Percentiles rank a stretch among this genome's conserved stretches.
These are phyloP conservation scores for Aspergillus pseudoglaucus DNA, from an alignment of 2,329 filamentous ascomycete species.

Conservation along the genomic window DNA sequence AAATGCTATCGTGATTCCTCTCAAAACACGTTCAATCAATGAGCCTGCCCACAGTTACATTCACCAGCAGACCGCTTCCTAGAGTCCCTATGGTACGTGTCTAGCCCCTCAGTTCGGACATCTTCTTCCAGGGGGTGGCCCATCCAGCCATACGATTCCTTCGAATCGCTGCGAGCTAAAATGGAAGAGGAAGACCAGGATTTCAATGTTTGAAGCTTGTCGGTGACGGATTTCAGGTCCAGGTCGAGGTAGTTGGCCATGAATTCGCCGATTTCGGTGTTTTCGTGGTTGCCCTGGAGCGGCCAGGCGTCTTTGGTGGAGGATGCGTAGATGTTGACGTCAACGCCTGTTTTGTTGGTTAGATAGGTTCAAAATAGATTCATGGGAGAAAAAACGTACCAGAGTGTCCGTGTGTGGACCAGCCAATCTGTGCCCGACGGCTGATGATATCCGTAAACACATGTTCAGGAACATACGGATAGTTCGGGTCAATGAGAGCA, in stretches of 20 bases:
- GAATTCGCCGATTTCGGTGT: constrained; percentile 84
- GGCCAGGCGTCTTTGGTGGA: constrained; percentile 56
- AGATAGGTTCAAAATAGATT: neutral
- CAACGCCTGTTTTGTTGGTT: constrained; percentile 56
- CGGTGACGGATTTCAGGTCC: constrained; percentile 70
- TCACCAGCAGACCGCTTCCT: constrained; percentile 27
- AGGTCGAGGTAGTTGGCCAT: constrained; percentile 71
- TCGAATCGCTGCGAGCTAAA: constrained; percentile 6
- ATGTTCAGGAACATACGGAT: constrained; percentile 51
- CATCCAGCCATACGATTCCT: constrained; percentile 32
- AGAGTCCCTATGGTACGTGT: constrained; percentile 42
- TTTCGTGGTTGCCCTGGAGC: constrained; percentile 83
- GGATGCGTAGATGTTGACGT: constrained; percentile 93
- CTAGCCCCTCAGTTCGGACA: constrained; percentile 33
- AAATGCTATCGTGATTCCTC: no score
- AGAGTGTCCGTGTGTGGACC: constrained; percentile 89
- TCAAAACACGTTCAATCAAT: constrained; percentile 2
- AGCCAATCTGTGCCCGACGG: constrained; percentile 79
- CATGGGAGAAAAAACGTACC: constrained; percentile 22
- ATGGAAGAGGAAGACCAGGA: constrained; percentile 11
- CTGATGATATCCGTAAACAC: constrained; percentile 80
- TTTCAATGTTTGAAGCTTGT: constrained; percentile 53
- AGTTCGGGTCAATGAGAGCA: constrained; percentile 51
- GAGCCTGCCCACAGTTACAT: constrained; percentile 21
- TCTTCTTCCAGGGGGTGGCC: constrained; percentile 33